Evolutionary conservation across 1,284 basidiomycete genomes (phyloP), one percentile per base, ranked within the genome.

Genomic region (Ceratobasidium sp.): DNA sequence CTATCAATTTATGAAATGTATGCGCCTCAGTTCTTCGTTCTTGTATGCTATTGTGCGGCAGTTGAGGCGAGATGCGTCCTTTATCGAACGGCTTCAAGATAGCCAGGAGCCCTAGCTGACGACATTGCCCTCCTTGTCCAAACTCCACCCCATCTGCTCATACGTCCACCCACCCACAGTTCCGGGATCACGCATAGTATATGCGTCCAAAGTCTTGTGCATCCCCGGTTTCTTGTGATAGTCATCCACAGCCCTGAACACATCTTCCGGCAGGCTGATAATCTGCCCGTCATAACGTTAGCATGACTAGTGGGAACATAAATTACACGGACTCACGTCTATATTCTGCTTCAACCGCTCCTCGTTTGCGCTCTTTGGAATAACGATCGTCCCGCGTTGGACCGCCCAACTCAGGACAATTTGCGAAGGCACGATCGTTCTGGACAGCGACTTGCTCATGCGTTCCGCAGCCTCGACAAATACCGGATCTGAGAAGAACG

Each of bases 371-470:
- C 85, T 89, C 84, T 88, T 90, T 3, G 88, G 87, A n/a, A 88
- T 84, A 16, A 87, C 85, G 41, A 83, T 80, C 1, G 84, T 86
- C 2, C 87, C 85, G 16, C 87, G 84, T 77, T 86, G 84, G 20
- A 89, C 84, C n/a, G 82, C 85, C 88, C 88, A 91, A 81, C 87
- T 88, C 65, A 90, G 83, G 8, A 89, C 82, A 23, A 91, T 84
- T 78, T 90, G 90, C 0, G 88, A 90, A 8, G 88, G 84, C 1
- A 87, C 85, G 8, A 86, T 86, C 35, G 88, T 83, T 79, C 86
- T 87, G 88, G 73, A 75, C 20, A 75, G 35, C 5, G 33, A 33
- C 14, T 75, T 66, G 48, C 73, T 66, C 46, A 75, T 44, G 2
- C 62, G 60, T 52, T 86, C 82, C 18, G 89, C 90, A 35, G 92